phyloP scores from a whole-genome alignment of 2,329 filamentous ascomycete species.

The Orbilia brochopaga region DNA sequence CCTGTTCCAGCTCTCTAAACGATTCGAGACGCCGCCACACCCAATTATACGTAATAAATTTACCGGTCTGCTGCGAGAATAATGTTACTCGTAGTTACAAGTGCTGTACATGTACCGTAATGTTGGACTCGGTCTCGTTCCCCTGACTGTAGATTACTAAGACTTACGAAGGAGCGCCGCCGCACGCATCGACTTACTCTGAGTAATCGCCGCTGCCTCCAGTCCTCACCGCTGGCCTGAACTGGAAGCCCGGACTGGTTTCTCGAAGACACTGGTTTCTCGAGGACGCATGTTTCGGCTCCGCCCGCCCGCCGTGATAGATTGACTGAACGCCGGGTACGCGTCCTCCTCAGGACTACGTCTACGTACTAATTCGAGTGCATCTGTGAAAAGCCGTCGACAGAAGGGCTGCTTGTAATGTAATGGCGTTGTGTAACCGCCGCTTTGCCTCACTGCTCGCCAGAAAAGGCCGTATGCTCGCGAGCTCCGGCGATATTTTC shows the following conservation, averaged over 20 bases:
- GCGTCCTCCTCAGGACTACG: background rate
- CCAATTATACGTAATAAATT: background rate
- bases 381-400: background rate
- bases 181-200: conserved; percentile 6
- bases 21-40: background rate
- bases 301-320: conserved; percentile 1
- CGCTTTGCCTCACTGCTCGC: background rate
- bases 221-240: background rate
- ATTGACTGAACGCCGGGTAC: no score
- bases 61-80: no score
- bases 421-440: conserved; percentile 4
- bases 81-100: no score
- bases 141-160: background rate
- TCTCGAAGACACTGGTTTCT: conserved; percentile 3
- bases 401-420: background rate
- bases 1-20: background rate
- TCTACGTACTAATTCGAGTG: background rate
- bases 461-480: background rate
- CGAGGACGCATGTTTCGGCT: conserved; percentile 4
- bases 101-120: no score
- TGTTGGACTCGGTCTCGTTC: background rate
- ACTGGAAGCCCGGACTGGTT: background rate
- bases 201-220: background rate
- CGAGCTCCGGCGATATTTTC: background rate
- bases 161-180: conserved; percentile 10